Percentiles rank a stretch among this genome's conserved stretches.
phyloP scores from a whole-genome alignment of 768 basidiomycete species.

The Hygrophorus russula region DNA sequence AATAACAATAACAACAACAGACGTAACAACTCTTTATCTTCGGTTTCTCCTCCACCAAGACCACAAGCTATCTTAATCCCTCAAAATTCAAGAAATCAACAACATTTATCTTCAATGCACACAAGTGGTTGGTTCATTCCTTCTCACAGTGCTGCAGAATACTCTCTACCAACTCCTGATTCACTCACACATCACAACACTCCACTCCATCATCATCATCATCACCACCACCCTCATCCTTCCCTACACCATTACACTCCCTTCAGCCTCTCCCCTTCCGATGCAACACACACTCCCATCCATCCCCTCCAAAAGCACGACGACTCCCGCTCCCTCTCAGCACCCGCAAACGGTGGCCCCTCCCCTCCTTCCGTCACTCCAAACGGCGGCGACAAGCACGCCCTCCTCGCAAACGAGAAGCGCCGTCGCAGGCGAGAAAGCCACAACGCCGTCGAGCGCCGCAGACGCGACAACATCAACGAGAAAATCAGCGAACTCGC shows the following conservation, averaged over 20 bases:
- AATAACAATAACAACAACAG: conserved; percentile 47
- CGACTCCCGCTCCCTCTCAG: not conserved
- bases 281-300: conserved; percentile 2
- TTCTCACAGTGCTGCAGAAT: conserved; percentile 18
- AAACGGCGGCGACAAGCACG: conserved; percentile 31
- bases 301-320: conserved; percentile 2
- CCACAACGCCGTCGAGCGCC: conserved; percentile 87
- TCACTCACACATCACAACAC: conserved; percentile 16
- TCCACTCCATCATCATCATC: conserved; percentile 5
- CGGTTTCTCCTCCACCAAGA: conserved; percentile 21
- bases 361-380: not conserved
- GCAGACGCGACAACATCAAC: conserved; percentile 87
- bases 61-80: conserved; percentile 70
- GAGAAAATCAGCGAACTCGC: conserved; percentile 90
- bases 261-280: conserved; percentile 4
- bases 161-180: conserved; percentile 34
- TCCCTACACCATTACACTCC: conserved; percentile 2
- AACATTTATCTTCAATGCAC: not conserved
- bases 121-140: not conserved
- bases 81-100: conserved; percentile 5
- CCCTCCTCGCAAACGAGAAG: conserved; percentile 69
- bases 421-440: conserved; percentile 70
- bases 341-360: not conserved
- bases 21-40: conserved; percentile 43
- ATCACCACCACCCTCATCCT: conserved; percentile 15